Base-by-base conservation (phyloP, 1,284 basidiomycete species). In the Cerrena zonata region DNA sequence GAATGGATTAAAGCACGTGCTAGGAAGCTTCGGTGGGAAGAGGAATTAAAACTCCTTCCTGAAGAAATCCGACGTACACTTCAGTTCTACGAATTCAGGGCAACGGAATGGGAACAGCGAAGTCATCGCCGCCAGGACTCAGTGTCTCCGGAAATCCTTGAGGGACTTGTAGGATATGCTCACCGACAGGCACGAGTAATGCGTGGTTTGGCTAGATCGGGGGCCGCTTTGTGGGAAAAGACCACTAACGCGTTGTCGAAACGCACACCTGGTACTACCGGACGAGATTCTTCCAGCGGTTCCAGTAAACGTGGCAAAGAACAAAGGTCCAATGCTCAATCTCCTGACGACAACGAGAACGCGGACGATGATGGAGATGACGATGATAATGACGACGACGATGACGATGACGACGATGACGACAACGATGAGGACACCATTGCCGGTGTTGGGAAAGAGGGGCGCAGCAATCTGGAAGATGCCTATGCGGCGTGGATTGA, bases 331-430 rank as follows among this genome's bases (percentile, higher is more conserved):
- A 21, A 39, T 39, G 13, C 5, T 5, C n/a, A 39, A 18, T 15
- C 5, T 18, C n/a, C n/a, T 39, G 37, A 15, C n/a, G 37, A 39
- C 4, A 5, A 21, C 2, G 11, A 11, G 36, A 21, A 15, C 1
- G 34, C 5, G 26, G 1, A 30, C 24, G 36, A 42, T 37, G n/a
- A 30, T n/a, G n/a, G n/a, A 38, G 34, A 18, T 42, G 40, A 26
- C 7, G 27, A 44, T 5, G 15, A 26, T 50, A 53, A 3, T 3
- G 40, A 61, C 38, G 46, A 51, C n/a, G 30, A 37, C 13, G 12
- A 5, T 19, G 30, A 22, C n/a, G 13, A 21, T 18, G 37, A n/a
- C 11, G 34, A 36, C 11, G 34, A n/a, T n/a, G n/a, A n/a, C n/a
- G n/a, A n/a, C n/a, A n/a, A n/a, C n/a, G n/a, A n/a, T n/a, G n/a